Evolutionary conservation across 2,329 filamentous ascomycete species (phyloP).

Genomic region (Lasiodiplodia hormozganensis): DNA sequence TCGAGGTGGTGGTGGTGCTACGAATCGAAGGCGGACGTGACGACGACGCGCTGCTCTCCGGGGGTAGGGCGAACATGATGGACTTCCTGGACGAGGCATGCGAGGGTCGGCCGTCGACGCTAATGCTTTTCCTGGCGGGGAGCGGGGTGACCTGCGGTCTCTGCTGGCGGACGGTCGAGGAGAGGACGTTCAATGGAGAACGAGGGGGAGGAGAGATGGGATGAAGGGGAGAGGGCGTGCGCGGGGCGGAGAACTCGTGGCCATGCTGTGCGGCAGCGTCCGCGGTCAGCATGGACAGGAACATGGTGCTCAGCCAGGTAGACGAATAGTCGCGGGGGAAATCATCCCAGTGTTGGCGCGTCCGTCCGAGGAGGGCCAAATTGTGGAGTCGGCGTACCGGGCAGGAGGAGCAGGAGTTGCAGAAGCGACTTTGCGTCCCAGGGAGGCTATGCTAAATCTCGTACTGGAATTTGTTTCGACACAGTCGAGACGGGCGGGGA

Average conservation of each 20-base stretch:
- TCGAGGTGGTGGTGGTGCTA: constrained; percentile 32
- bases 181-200: constrained; percentile 45
- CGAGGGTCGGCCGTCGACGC: constrained; percentile 28
- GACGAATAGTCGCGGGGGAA: not conserved
- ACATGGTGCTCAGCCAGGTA: constrained; percentile 36
- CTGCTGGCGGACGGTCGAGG: constrained; percentile 39
- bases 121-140: constrained; percentile 22
- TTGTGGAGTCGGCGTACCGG: constrained; percentile 19
- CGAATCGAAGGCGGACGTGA: constrained; percentile 22
- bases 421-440: not conserved
- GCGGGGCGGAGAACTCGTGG: constrained; percentile 40
- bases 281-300: constrained; percentile 48
- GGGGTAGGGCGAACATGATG: constrained; percentile 31
- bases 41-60: constrained; percentile 31
- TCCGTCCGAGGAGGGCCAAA: constrained; percentile 1
- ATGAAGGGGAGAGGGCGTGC: constrained; percentile 33
- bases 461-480: constrained; percentile 18
- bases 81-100: constrained; percentile 27
- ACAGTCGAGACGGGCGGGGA: constrained; percentile 15
- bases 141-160: constrained; percentile 33
- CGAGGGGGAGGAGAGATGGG: constrained; percentile 40
- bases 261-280: constrained; percentile 44
- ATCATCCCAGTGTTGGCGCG: constrained; percentile 16
- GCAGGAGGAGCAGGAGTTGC: not conserved
- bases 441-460: constrained; percentile 11